These are phyloP conservation scores for Colletotrichum sp. DNA, from an alignment of 2,329 filamentous ascomycete species.

Conservation along the genomic window DNA sequence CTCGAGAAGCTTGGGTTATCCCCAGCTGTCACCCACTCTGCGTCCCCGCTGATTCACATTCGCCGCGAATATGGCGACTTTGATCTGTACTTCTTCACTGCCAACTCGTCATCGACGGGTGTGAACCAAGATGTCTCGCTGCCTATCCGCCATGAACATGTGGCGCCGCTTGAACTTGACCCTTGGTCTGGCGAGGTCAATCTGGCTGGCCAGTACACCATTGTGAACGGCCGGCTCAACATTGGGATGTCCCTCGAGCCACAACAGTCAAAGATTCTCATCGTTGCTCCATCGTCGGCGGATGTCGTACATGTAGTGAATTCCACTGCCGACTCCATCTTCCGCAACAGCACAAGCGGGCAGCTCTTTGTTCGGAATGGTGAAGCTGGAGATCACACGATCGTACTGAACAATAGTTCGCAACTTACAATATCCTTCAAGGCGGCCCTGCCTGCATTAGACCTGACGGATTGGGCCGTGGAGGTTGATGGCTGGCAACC, in stretches of 20 bases:
- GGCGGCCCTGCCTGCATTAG: not conserved
- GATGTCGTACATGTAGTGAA: not conserved
- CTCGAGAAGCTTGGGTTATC: not conserved
- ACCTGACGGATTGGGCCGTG: not conserved
- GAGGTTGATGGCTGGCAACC: not conserved
- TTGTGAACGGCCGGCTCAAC: not conserved
- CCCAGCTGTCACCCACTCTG: not conserved
- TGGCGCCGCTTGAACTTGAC: not conserved
- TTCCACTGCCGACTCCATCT: not conserved
- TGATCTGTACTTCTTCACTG: not conserved
- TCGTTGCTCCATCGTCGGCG: not conserved
- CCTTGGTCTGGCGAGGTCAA: not conserved
- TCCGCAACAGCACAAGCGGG: not conserved
- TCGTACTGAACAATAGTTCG: not conserved
- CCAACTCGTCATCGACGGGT: not conserved
- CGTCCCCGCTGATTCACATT: not conserved
- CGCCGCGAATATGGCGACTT: not conserved
- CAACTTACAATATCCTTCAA: not conserved
- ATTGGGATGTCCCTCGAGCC: not conserved
- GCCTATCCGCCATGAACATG: not conserved
- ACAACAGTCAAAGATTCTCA: not conserved
- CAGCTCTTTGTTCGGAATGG: not conserved
- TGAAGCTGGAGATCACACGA: not conserved
- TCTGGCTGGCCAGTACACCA: not conserved
- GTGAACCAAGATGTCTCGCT: not conserved